These are phyloP conservation scores for Gaillardinia entomophila DNA, from an alignment of 805 yeast species.

Conservation along the genomic window DNA sequence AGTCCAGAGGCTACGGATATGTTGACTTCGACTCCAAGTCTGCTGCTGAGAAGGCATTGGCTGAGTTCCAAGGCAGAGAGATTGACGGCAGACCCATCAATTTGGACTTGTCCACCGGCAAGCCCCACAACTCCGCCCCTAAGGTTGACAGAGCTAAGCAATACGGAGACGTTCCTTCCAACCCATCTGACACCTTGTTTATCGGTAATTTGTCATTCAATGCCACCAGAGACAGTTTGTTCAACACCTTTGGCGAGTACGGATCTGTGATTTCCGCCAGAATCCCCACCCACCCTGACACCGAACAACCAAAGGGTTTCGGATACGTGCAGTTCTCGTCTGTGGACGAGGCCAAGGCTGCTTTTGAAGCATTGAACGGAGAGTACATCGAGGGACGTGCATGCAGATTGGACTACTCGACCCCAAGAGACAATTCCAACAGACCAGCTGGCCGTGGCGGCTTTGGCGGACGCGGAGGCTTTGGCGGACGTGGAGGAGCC, in stretches of 20 bases:
- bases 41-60: constrained; percentile 80
- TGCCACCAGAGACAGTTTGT: constrained; percentile 74
- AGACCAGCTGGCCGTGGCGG: neutral
- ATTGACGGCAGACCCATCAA: constrained; percentile 96
- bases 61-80: constrained; percentile 85
- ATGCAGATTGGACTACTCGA: constrained; percentile 89
- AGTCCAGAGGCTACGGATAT: constrained; percentile 96
- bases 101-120: constrained; percentile 84
- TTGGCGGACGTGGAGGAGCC: constrained; percentile 13
- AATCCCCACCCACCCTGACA: constrained; percentile 97
- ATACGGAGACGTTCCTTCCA: constrained; percentile 85
- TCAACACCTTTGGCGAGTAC: constrained; percentile 64
- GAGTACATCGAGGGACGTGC: constrained; percentile 86
- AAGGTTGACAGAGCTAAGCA: constrained; percentile 77
- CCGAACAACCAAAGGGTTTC: constrained; percentile 98
- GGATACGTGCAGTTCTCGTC: constrained; percentile 92
- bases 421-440: constrained; percentile 63
- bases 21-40: constrained; percentile 82
- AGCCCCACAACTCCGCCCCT: constrained; percentile 56
- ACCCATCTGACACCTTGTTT: constrained; percentile 93
- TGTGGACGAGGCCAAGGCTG: constrained; percentile 86
- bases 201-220: constrained; percentile 94
- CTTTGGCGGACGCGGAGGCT: constrained; percentile 13
- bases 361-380: constrained; percentile 83
- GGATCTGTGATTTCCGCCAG: constrained; percentile 87